Base-by-base conservation (phyloP, 176 grass and related monocot species). In the Musa troglodytarum region DNA sequence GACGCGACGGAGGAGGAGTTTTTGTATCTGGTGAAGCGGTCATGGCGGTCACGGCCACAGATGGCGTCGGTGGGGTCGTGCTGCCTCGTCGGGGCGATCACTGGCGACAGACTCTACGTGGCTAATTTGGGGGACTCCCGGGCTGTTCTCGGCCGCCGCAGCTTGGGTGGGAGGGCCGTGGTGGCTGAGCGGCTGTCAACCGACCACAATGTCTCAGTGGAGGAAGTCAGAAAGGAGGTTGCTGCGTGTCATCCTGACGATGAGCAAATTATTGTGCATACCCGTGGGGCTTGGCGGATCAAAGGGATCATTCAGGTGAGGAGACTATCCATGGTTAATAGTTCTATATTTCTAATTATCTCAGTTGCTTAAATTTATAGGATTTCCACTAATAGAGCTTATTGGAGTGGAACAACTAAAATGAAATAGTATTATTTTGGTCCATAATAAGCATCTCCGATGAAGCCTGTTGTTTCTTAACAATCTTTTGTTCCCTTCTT, bases 221-320 rank as follows among this genome's bases (percentile, higher is more conserved):
- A 70, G 68, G 68, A 70, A 70, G 68, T 70, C 43, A 70, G 68
- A 17, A 70, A 15, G 49, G 68, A 70, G 68, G 68, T 70, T 16
- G 68, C 12, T 10, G 34, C 50, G 34, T 19, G 10, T 43, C 68
- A 70, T 70, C 43, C 43, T 1, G 43, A 70, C 25, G 68, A 70
- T 20, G 52, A 49, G 43, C 68, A 70, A 70, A 70, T 70, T 13
- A 16, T 70, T 20, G 68, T 70, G 11, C 68, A 70, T 51, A 21
- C 68, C 20, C 68, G 68, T 52, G 68, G 68, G 16, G 68, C 68
- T 16, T 70, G 68, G 68, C 49, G 68, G 68, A 70, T 70, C 10
- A 70, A 70, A 70, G 68, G 68, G 17, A 70, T 70, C 25, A 70
- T 70, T 49, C 68, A 70, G 68, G 68, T 70, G 68, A 70, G 43